Evolutionary conservation across 306 rosid species (phyloP), one percentile per base, ranked within the genome.

Genomic region (Heteromeles arbutifolia): DNA sequence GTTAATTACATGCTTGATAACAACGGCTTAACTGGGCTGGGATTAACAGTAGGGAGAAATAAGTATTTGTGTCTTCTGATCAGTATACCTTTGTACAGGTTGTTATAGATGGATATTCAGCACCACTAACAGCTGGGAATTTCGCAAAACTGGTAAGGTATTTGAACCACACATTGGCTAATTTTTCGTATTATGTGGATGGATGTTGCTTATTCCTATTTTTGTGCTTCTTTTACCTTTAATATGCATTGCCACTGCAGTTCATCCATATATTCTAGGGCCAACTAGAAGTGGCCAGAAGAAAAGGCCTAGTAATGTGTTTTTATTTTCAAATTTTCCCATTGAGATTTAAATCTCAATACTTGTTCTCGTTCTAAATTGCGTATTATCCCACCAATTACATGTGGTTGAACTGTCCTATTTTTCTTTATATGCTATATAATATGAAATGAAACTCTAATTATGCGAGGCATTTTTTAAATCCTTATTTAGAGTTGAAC

Each of bases 101-200:
- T 77, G 88, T 94, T 61, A 45, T 94, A 74, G 97, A 94, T 80
- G 97, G 98, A 79, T 94, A 85, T 78, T 92, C 98, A 79, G 89
- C 98, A 73, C 98, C 98, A 66, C 81, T 92, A 77, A 91, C 98
- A 17, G 87, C 95, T 2, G 97, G 98, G 70, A 94, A 92, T 83
- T 91, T 94, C 0, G 90, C 95, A 81, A 94, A 94, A 89, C 95
- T 88, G 98, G 98, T 94, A 92, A 94, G 97, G 95, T 88, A 91
- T 90, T 90, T 87, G 81, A 87, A 79, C 87, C 82, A 77, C 74
- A 63, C 82, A 83, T 82, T 56, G 78, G 74, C 85, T 77, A 34
- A 37, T 66, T 68, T 11, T 53, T 17, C 32, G 69, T 56, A 53
- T 75, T 76, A 74, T 37, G 25, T 37, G 0, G 14, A 64, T 85